Evolutionary conservation across 108 stramenopile genomes (phyloP), one percentile per base, ranked within the genome.

Genomic region (Bacterosira constricta): DNA sequence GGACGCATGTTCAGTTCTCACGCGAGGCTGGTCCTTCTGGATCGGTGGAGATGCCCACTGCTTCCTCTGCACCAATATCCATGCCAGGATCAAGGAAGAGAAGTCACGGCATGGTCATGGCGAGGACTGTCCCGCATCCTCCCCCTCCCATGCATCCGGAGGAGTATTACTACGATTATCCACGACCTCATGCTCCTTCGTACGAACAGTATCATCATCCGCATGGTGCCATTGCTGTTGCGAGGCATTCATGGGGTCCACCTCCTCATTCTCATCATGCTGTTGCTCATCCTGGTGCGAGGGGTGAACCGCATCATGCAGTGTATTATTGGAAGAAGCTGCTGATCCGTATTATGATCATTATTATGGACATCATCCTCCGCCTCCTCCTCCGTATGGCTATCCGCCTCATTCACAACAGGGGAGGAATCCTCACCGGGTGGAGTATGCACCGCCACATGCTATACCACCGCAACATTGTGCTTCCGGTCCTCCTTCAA

Each of bases 1-100:
- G 46, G 49, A 44, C 31, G 5, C 71, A 71, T 49, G 71, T 71
- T 27, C 71, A 71, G 53, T 71, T 71, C 20, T 60, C 57, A 0
- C 57, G 58, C 6, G 55, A 55, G 1, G 37, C 30, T 49, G 35
- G 38, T 52, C 18, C 11, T 32, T n/a, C 11, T 51, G 57, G 35
- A 36, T 23, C 25, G 18, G 18, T 41, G 26, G 26, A 45, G 50
- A 39, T 26, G 46, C 17, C 17, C 54, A 34, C 52, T 51, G 8
- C 68, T 56, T 34, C 56, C 44, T 21, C 53, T 34, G 6, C 53
- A 54, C 32, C 31, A 2, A 17, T 31, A 34, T 26, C 9, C 17
- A 13, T 31, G 27, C 32, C 15, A 35, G 32, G 53, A 15, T 35
- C 32, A n/a, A 54, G 53, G 53, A 35, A 54, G 53, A 29, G 53